Percentiles rank a stretch among this genome's conserved stretches.
Evolutionary conservation across 768 basidiomycete genomes (phyloP).

Genomic region (Panellus pusillus): DNA sequence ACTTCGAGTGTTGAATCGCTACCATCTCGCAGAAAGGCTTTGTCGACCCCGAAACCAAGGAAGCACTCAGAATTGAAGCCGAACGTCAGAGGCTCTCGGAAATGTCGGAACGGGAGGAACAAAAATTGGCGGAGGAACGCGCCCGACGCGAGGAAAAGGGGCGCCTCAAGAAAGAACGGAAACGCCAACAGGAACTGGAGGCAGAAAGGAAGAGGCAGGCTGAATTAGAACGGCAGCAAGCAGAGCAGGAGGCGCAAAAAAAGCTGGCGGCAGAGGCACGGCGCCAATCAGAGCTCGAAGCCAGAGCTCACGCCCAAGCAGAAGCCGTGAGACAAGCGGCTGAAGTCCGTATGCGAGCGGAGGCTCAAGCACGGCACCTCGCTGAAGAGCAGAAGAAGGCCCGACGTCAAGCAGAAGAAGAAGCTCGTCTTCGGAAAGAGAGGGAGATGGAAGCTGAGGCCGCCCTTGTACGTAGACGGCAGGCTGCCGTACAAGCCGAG

Average conservation of each 20-base stretch:
- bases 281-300: conserved; percentile 14
- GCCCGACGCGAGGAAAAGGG: conserved; percentile 30
- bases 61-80: conserved; percentile 22
- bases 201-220: neutral
- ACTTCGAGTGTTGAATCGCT: neutral
- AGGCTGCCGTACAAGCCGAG: conserved; percentile 5
- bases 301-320: neutral
- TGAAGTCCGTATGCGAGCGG: conserved; percentile 7
- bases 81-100: conserved; percentile 28
- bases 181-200: conserved; percentile 16
- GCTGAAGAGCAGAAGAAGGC: conserved; percentile 15
- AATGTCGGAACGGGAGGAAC: conserved; percentile 28
- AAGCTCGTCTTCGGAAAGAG: conserved; percentile 14
- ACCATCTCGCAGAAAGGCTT: conserved; percentile 33
- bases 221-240: conserved; percentile 3
- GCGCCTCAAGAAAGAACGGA: conserved; percentile 30
- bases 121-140: conserved; percentile 29
- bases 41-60: conserved; percentile 29
- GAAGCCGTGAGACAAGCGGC: neutral
- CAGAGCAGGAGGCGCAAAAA: conserved; percentile 15
- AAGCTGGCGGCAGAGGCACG: conserved; percentile 15
- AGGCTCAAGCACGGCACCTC: conserved; percentile 7
- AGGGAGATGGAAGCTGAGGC: conserved; percentile 12
- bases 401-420: conserved; percentile 16
- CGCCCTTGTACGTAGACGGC: conserved; percentile 10